Evolutionary conservation across 2,329 filamentous ascomycete genomes (phyloP), one percentile per base, ranked within the genome.

Genomic region (Verticillium nonalfalfae): DNA sequence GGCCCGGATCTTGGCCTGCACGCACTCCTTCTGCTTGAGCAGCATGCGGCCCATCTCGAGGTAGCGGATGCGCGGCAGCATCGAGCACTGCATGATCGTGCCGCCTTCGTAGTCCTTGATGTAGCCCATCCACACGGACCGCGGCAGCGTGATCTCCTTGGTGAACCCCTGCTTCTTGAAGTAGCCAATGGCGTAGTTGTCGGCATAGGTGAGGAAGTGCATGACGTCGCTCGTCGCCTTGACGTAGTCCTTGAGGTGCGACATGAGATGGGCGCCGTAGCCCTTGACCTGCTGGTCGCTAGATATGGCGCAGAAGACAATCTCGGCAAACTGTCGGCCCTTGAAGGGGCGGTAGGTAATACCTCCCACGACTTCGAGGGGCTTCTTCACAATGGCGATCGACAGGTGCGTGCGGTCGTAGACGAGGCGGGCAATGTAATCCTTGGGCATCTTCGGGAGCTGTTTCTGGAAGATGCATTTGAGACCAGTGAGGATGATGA

Each of bases 141-240:
- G 90, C 62, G 95, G 90, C 1, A 99, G 85, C 0, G 93, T 97
- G 66, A 99, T 98, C 69, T 99, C 94, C 74, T 99, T 99, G 1
- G 95, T 98, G 72, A 99, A 99, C 0, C 95, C 95, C 73, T 99
- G 95, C 74, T 99, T 99, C 75, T 98, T 96, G 77, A 99, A 99
- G 75, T 98, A 99, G 11, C 95, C 95, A 66, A 97, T 99, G 45
- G 95, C 95, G 71, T 98, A 98, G 75, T 99, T 99, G 75, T 99
- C 95, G 66, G 95, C 95, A 71, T 99, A 99, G 1, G 95, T 99
- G 2, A 99, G 82, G 75, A 99, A 99, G 75, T 99, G 93, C 93
- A 97, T 98, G 57, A 99, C 93, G 66, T 93, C 89, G 60, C 91
- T 96, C 1, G 94, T 97, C 7, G 94, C 93, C 75, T 97, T 97